Evolutionary conservation across 2,329 filamentous ascomycete species (phyloP).

Genomic region (Aspergillus sp.): DNA sequence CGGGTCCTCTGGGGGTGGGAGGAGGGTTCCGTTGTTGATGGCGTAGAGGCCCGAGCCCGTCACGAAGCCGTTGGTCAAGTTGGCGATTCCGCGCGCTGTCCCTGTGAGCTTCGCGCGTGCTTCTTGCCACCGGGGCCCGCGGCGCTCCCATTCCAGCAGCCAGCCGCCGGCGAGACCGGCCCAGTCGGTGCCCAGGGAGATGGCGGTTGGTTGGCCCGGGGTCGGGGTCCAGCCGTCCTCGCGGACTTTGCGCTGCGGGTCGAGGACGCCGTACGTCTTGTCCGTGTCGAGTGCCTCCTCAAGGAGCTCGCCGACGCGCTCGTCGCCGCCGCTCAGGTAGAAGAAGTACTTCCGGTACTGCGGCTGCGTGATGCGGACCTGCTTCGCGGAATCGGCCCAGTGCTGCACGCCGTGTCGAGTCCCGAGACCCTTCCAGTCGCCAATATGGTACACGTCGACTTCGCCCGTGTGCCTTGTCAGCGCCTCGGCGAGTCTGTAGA

Average conservation of each 20-base stretch:
- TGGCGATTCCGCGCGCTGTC: slow-evolving; percentile 57
- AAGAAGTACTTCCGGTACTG: slow-evolving; percentile 63
- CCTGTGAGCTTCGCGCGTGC: slow-evolving; percentile 55
- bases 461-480: slow-evolving; percentile 64
- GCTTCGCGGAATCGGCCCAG: slow-evolving; percentile 64
- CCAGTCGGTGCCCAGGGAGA: slow-evolving; percentile 13
- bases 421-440: slow-evolving; percentile 62
- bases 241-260: slow-evolving; percentile 64
- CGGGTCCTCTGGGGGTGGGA: slow-evolving; percentile 54
- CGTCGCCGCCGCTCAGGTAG: slow-evolving; percentile 60
- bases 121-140: slow-evolving; percentile 58
- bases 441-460: slow-evolving; percentile 66
- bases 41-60: slow-evolving; percentile 59
- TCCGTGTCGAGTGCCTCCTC: slow-evolving; percentile 58
- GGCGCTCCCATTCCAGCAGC: slow-evolving; percentile 65
- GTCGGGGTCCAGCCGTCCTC: slow-evolving; percentile 55
- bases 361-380: slow-evolving; percentile 63
- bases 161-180: slow-evolving; percentile 60
- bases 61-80: slow-evolving; percentile 63
- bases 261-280: slow-evolving; percentile 57
- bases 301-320: slow-evolving; percentile 61
- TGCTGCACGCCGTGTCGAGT: slow-evolving; percentile 68
- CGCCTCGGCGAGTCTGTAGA: slow-evolving; percentile 64
- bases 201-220: slow-evolving; percentile 32
- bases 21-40: slow-evolving; percentile 53